These are phyloP conservation scores for Trypanosoma cruzi DNA, from an alignment of 208 protist genomes.

Conservation along the genomic window DNA sequence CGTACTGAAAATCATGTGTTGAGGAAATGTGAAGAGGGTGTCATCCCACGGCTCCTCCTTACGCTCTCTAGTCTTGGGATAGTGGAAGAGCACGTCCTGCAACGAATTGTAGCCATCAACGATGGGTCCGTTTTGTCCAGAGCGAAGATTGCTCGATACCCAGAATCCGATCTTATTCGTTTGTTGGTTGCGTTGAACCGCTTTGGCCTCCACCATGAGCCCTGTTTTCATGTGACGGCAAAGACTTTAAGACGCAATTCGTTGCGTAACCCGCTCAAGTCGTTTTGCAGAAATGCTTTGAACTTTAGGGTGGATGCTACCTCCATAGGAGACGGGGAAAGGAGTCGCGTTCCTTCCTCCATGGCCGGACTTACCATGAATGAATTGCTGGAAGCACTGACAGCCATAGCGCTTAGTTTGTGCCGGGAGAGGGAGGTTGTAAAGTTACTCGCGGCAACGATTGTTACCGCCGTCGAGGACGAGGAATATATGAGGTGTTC, in stretches of 20 bases:
- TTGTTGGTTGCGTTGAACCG: constrained; percentile 65
- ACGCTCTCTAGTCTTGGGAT: constrained; percentile 54
- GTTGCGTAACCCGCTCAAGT: constrained; percentile 20
- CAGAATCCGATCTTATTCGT: constrained; percentile 39
- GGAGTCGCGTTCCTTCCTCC: neutral
- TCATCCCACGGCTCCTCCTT: constrained; percentile 48
- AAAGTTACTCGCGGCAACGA: constrained; percentile 9
- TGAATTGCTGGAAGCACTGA: constrained; percentile 34
- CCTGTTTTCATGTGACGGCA: constrained; percentile 35
- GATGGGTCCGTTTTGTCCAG: neutral
- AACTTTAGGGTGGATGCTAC: too few species aligned
- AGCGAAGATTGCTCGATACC: constrained; percentile 40
- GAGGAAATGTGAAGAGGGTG: neutral
- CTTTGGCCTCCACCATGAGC: constrained; percentile 69
- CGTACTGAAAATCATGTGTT: neutral
- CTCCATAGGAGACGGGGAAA: neutral
- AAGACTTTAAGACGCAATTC: constrained; percentile 25
- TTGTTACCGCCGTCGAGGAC: constrained; percentile 3
- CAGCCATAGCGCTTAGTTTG: constrained; percentile 26
- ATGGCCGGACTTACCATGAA: constrained; percentile 17
- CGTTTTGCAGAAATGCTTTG: neutral
- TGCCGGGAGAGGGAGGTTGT: constrained; percentile 20
- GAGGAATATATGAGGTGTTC: neutral
- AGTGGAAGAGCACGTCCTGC: constrained; percentile 52
- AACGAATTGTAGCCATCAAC: constrained; percentile 28